Evolutionary conservation across 768 basidiomycete species (phyloP).

Genomic region (Cystobasidium ongulense): DNA sequence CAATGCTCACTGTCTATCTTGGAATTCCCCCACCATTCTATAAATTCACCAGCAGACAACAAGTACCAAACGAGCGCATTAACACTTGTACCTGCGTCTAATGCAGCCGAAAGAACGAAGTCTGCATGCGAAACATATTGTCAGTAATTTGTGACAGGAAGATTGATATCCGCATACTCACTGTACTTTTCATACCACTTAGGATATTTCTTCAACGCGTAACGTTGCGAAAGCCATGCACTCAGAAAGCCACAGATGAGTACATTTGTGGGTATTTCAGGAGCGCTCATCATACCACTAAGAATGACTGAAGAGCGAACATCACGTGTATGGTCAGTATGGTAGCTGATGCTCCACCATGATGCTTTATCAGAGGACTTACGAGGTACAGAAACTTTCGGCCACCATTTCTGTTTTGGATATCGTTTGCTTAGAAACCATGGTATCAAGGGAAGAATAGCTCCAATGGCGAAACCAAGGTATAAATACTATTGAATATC

Average conservation of each 20-base stretch:
- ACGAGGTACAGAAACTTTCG: slow-evolving; percentile 35
- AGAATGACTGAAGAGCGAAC: slow-evolving; percentile 32
- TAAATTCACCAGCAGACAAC: slow-evolving; percentile 15
- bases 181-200: slow-evolving; percentile 40
- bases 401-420: slow-evolving; percentile 13
- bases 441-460: slow-evolving; percentile 39
- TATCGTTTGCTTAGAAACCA: slow-evolving; percentile 37
- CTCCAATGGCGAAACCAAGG: slow-evolving; percentile 40
- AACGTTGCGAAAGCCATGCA: slow-evolving; percentile 38
- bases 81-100: slow-evolving; percentile 41
- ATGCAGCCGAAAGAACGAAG: slow-evolving; percentile 33
- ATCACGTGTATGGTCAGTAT: no score
- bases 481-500: slow-evolving; percentile 29
- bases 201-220: slow-evolving; percentile 34
- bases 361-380: not conserved
- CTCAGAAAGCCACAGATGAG: slow-evolving; percentile 39
- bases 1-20: slow-evolving; percentile 35
- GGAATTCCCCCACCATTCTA: slow-evolving; percentile 29
- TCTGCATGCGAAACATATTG: not conserved
- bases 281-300: slow-evolving; percentile 38
- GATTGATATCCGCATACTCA: not conserved
- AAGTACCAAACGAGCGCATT: slow-evolving; percentile 38
- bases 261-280: slow-evolving; percentile 41
- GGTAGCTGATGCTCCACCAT: no score
- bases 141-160: no score